Percentiles rank a stretch among this genome's conserved stretches.
Conservation (phyloP, 192 early-diverging fungal species). For the Haplosporangium gracile region DNA sequence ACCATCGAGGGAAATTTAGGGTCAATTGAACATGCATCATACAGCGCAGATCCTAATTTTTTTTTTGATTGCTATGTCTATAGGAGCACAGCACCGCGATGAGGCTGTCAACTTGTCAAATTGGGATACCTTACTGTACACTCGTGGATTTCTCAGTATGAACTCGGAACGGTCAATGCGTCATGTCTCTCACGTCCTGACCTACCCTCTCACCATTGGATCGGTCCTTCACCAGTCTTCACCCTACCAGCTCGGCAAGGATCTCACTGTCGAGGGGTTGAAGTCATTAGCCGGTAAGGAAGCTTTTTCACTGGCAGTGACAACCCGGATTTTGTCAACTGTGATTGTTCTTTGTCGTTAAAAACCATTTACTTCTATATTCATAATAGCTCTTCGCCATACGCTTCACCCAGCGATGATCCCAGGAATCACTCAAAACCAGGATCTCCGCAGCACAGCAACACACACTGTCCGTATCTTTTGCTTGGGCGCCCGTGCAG, state of each 20-base stretch:
- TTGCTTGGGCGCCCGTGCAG: conserved; percentile 79
- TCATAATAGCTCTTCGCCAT: conserved; percentile 43
- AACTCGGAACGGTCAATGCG: conserved; percentile 79
- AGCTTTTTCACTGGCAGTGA: no score
- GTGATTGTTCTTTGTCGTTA: neutral
- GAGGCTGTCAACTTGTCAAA: conserved; percentile 80
- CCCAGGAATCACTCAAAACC: conserved; percentile 45
- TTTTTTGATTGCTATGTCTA: neutral
- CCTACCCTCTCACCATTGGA: conserved; percentile 83
- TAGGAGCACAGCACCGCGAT: conserved; percentile 75
- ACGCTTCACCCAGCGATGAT: conserved; percentile 50
- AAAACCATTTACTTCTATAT: neutral
- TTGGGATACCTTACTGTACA: conserved; percentile 86
- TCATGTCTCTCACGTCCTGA: conserved; percentile 84
- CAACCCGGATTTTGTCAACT: neutral
- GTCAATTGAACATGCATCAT: neutral
- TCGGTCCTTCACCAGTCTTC: conserved; percentile 79
- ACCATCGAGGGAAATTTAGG: neutral
- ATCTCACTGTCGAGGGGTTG: conserved; percentile 80
- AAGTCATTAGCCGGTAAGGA: conserved; percentile 75
- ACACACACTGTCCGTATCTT: conserved; percentile 75
- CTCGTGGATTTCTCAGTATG: conserved; percentile 81
- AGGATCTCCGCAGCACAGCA: conserved; percentile 38
- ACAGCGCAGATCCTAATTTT: neutral
- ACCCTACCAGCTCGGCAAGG: conserved; percentile 72